phyloP scores from a whole-genome alignment of 1,284 basidiomycete genomes.

The Exobasidium cylindrosporum region DNA sequence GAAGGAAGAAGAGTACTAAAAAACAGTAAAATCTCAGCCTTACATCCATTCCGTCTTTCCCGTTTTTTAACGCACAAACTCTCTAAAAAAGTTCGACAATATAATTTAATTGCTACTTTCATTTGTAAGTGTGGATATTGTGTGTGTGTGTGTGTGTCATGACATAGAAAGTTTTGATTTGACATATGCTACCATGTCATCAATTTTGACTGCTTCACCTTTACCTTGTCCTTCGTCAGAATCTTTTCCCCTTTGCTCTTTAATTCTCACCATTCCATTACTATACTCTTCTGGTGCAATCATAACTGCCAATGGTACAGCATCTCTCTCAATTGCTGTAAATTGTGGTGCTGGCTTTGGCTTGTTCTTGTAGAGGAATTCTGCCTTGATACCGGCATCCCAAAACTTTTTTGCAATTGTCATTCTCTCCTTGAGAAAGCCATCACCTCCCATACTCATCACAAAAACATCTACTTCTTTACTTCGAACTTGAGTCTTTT shows the following conservation, averaged over 20 bases:
- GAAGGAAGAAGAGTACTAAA: no score
- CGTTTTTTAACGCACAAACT: no score
- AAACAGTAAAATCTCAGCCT: no score
- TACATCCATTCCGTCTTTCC: no score
- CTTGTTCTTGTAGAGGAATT: slow-evolving; percentile 90
- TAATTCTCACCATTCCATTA: slow-evolving; percentile 70
- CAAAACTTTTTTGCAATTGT: slow-evolving; percentile 77
- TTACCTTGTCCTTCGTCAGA: slow-evolving; percentile 62
- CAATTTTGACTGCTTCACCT: slow-evolving; percentile 60
- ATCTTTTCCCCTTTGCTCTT: slow-evolving; percentile 80
- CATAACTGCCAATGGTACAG: slow-evolving; percentile 86
- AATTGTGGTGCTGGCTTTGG: slow-evolving; percentile 71
- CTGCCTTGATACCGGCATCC: slow-evolving; percentile 83
- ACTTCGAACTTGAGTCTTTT: slow-evolving; percentile 62
- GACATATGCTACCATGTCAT: slow-evolving; percentile 69
- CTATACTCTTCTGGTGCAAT: slow-evolving; percentile 82
- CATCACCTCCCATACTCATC: slow-evolving; percentile 80
- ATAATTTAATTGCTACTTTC: no score
- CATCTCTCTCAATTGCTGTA: slow-evolving; percentile 83
- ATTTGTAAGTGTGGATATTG: neutral
- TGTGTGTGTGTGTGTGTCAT: no score
- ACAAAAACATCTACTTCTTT: slow-evolving; percentile 95
- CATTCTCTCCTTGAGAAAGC: slow-evolving; percentile 81
- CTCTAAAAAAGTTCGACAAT: no score
- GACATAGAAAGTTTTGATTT: slow-evolving; percentile 41